Evolutionary conservation across 2,329 filamentous ascomycete genomes (phyloP).

Genomic region (Apiospora arundinis): DNA sequence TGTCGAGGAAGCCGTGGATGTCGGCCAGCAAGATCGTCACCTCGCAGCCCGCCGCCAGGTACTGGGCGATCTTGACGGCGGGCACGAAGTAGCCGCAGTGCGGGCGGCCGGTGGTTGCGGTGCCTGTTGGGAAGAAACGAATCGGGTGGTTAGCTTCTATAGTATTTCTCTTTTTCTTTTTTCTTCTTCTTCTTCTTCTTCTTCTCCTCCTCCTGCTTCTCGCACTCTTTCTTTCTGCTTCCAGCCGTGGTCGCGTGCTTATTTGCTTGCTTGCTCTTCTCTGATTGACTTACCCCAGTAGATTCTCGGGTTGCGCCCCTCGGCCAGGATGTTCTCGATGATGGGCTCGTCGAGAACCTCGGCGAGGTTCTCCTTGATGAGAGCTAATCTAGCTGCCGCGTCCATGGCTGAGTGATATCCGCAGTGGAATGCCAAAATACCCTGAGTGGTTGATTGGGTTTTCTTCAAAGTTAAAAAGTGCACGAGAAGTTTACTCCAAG

Average conservation of each 20-base stretch:
- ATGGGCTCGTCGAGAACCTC: slow-evolving; percentile 87
- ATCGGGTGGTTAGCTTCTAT: slow-evolving; percentile 18
- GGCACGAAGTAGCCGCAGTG: slow-evolving; percentile 92
- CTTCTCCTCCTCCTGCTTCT: too few species aligned
- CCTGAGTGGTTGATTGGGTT: not conserved
- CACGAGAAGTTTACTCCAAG: not conserved
- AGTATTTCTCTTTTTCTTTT: not conserved
- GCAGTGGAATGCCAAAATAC: not conserved
- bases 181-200: not conserved
- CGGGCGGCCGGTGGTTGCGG: slow-evolving; percentile 83
- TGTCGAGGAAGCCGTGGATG: slow-evolving; percentile 80
- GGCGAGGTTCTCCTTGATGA: slow-evolving; percentile 82
- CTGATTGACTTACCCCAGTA: slow-evolving; percentile 72
- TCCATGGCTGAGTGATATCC: slow-evolving; percentile 7
- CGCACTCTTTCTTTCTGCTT: not conserved
- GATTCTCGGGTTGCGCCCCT: slow-evolving; percentile 75
- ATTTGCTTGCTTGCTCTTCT: not conserved
- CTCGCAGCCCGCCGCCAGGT: slow-evolving; percentile 83
- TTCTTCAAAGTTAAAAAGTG: not conserved
- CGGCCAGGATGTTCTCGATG: slow-evolving; percentile 73
- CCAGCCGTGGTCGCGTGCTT: not conserved
- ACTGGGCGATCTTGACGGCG: slow-evolving; percentile 87
- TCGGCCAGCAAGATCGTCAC: slow-evolving; percentile 80
- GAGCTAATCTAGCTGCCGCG: slow-evolving; percentile 50
- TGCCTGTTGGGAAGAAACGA: slow-evolving; percentile 53